A percentile compares a stretch with the other conserved stretches of the same genome.
phyloP scores from a whole-genome alignment of 116 monocot genomes.

The Phalaenopsis hybrid region DNA sequence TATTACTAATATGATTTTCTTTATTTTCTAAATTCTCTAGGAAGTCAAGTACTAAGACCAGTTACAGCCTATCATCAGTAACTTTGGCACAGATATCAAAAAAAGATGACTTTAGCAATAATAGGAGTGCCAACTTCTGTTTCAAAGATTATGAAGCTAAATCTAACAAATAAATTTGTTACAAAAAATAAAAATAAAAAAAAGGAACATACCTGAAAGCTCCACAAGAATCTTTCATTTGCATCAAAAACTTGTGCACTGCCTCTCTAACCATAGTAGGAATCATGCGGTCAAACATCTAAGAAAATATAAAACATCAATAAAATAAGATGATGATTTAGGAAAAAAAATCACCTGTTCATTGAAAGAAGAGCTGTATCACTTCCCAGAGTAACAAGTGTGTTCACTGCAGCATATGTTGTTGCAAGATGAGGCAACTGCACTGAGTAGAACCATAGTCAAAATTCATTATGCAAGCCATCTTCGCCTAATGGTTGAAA shows the following conservation, averaged over 20 bases:
- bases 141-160: neutral
- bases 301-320: neutral
- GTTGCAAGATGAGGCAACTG: slow-evolving; percentile 98
- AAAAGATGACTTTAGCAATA: no score
- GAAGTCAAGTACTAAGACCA: neutral
- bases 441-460: neutral
- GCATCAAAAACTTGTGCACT: slow-evolving; percentile 50
- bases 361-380: slow-evolving; percentile 71
- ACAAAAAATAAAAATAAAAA: neutral
- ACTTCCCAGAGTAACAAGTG: slow-evolving; percentile 74
- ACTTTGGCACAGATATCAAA: no score
- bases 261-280: slow-evolving; percentile 38
- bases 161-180: neutral
- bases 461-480: no score
- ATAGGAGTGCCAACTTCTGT: neutral
- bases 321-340: neutral
- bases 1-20: neutral
- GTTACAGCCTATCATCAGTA: no score
- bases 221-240: slow-evolving; percentile 85
- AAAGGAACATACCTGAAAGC: slow-evolving; percentile 53
- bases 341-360: slow-evolving; percentile 49
- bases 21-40: neutral
- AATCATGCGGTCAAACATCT: neutral
- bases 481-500: no score
- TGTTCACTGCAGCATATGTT: slow-evolving; percentile 92